Conservation (phyloP, 495 filamentous ascomycete genomes). For the Neurospora intermedia region DNA sequence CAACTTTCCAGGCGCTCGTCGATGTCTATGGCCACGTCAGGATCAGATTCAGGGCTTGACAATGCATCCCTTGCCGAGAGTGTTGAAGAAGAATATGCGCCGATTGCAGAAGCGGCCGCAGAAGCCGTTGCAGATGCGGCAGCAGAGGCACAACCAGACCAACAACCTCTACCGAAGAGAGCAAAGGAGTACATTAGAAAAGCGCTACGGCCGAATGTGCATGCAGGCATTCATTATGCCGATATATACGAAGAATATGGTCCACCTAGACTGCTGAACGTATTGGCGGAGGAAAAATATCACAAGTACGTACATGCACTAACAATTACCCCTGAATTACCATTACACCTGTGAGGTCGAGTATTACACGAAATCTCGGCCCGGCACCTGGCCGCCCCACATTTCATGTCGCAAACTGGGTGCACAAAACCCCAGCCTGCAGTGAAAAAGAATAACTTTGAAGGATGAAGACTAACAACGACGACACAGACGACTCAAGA, state of each 20-base stretch:
- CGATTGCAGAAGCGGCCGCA: not conserved
- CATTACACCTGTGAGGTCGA: too few species aligned
- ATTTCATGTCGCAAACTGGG: too few species aligned
- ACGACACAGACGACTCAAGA: not conserved
- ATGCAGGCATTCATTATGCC: not conserved
- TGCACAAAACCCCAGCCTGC: too few species aligned
- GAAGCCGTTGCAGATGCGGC: not conserved
- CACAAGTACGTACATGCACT: not conserved
- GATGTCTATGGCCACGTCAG: not conserved
- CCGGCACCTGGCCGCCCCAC: too few species aligned
- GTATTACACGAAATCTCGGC: not conserved
- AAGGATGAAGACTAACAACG: too few species aligned
- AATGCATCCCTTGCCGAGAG: not conserved
- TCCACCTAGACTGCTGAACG: too few species aligned
- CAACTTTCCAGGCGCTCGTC: not conserved
- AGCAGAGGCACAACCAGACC: too few species aligned
- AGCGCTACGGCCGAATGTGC: not conserved
- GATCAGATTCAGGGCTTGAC: not conserved
- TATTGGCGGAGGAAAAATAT: not conserved
- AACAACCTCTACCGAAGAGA: not conserved
- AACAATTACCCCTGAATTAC: not conserved
- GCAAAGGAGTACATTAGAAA: not conserved
- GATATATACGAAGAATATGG: not conserved
- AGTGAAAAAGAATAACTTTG: too few species aligned
- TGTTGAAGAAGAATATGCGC: not conserved